These are phyloP conservation scores for Taiozyma sp. DNA, from an alignment of 1,139 yeast species.

Conservation along the genomic window DNA sequence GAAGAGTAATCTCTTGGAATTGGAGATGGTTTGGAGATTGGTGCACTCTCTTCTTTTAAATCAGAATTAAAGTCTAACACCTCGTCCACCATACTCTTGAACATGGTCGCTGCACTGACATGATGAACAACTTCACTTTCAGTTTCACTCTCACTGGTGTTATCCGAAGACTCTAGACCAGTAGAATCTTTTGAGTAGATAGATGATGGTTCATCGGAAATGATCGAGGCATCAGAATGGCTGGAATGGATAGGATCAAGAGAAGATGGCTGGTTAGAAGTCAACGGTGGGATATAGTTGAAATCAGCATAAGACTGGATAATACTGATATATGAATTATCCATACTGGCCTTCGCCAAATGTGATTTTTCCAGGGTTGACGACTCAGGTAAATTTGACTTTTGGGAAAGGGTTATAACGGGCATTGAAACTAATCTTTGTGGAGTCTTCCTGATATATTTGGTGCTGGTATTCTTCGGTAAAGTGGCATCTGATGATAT, in stretches of 20 bases:
- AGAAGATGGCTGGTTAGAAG: not conserved
- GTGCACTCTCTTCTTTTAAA: not conserved
- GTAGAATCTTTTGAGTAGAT: not conserved
- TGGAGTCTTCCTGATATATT: constrained; percentile 1
- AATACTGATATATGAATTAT: not conserved
- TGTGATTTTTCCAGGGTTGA: not conserved
- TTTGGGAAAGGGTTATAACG: not conserved
- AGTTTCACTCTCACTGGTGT: not conserved
- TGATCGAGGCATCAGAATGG: not conserved
- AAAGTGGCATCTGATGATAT: not conserved
- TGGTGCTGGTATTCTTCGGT: not conserved
- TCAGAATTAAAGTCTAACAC: not conserved
- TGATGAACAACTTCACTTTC: not conserved
- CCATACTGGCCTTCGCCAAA: not conserved
- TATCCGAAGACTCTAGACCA: not conserved
- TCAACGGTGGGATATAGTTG: not conserved
- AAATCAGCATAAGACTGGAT: not conserved
- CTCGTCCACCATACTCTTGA: not conserved
- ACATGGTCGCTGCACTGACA: not conserved
- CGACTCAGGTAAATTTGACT: not conserved
- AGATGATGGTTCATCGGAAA: not conserved
- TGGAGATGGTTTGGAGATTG: not conserved
- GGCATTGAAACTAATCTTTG: not conserved
- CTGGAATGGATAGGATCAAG: not conserved
- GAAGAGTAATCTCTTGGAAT: not conserved